phyloP scores from a whole-genome alignment of 495 filamentous ascomycete genomes.

The Paragyromitra xinjiangensis region DNA sequence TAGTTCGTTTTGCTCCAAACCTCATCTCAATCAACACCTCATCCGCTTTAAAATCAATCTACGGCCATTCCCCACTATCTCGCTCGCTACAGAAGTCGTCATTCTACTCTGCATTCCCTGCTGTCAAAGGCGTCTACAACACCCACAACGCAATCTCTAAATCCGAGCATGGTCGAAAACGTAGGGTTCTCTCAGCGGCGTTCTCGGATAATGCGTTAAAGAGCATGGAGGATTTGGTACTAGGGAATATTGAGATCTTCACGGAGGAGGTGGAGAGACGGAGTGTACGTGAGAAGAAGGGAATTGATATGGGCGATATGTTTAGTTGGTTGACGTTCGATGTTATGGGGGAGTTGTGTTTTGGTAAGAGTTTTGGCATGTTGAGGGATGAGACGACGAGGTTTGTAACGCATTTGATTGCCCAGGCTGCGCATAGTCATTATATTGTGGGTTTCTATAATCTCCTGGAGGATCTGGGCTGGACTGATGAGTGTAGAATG shows the following conservation, averaged over 20 bases:
- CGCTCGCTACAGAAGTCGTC: slow-evolving; percentile 62
- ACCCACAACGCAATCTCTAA: slow-evolving; percentile 68
- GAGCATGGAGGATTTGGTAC: slow-evolving; percentile 65
- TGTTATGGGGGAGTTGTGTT: slow-evolving; percentile 61
- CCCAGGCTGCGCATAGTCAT: slow-evolving; percentile 65
- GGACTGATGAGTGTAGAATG: slow-evolving; percentile 61
- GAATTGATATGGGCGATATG: slow-evolving; percentile 64
- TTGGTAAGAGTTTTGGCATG: slow-evolving; percentile 57
- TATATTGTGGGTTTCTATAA: slow-evolving; percentile 62
- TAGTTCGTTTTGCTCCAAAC: slow-evolving; percentile 63
- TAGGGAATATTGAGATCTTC: slow-evolving; percentile 62
- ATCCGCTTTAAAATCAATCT: slow-evolving; percentile 65
- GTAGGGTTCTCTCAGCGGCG: slow-evolving; percentile 66
- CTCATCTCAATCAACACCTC: slow-evolving; percentile 64
- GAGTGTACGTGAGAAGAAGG: slow-evolving; percentile 40
- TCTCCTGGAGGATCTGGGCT: not conserved
- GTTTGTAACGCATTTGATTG: slow-evolving; percentile 64
- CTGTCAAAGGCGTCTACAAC: slow-evolving; percentile 67
- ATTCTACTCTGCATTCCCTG: slow-evolving; percentile 66
- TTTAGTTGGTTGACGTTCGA: slow-evolving; percentile 66
- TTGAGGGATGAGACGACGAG: slow-evolving; percentile 59
- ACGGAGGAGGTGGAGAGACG: slow-evolving; percentile 56
- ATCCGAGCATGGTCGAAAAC: slow-evolving; percentile 64
- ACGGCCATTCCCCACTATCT: slow-evolving; percentile 62
- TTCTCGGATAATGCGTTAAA: slow-evolving; percentile 66